Evolutionary conservation across 129 eudicot genomes (phyloP).

Genomic region (Flaveria ramosissima): DNA sequence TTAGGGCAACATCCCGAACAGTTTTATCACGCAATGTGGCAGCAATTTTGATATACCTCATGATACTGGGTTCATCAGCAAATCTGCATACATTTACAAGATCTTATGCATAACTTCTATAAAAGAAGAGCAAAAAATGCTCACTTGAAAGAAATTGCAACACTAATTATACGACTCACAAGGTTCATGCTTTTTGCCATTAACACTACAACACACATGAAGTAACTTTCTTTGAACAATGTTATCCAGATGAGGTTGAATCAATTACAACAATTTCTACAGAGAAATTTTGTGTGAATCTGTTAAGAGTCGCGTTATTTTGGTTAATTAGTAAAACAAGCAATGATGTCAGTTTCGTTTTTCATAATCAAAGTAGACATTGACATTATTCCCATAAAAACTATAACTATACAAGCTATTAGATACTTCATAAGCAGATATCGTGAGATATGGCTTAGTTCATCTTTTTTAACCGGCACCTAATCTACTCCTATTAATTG

Average conservation of each 20-base stretch:
- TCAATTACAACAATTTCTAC: background rate
- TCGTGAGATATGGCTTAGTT: background rate
- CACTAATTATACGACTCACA: background rate
- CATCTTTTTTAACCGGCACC: no score
- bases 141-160: background rate
- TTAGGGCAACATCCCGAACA: slow-evolving; percentile 90
- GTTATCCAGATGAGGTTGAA: slow-evolving; percentile 1
- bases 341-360: no score
- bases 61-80: slow-evolving; percentile 74
- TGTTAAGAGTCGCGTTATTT: background rate
- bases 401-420: background rate
- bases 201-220: slow-evolving; percentile 7
- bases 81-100: slow-evolving; percentile 45
- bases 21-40: slow-evolving; percentile 83
- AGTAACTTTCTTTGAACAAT: background rate
- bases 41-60: slow-evolving; percentile 83
- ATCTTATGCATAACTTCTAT: background rate
- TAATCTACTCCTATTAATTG: no score
- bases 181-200: background rate
- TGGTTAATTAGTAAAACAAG: background rate
- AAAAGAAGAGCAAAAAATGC: slow-evolving; percentile 9
- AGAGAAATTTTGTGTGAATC: background rate
- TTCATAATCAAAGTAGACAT: no score
- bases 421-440: background rate
- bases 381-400: background rate